phyloP scores from a whole-genome alignment of 2,329 filamentous ascomycete species.

The Apiospora saccharicola region DNA sequence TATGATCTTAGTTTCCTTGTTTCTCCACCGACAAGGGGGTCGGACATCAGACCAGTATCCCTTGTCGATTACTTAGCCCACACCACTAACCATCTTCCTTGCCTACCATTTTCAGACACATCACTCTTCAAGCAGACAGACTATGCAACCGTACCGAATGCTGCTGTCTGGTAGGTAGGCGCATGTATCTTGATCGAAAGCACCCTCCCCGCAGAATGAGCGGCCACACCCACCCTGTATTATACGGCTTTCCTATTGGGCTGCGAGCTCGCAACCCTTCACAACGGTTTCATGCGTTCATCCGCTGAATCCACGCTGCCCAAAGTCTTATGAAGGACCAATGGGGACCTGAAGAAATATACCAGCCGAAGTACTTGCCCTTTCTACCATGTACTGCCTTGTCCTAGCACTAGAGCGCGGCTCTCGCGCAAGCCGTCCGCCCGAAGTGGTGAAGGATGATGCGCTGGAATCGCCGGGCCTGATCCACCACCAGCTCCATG shows the following conservation, averaged over 20 bases:
- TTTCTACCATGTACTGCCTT: conserved; percentile 43
- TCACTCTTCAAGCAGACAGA: conserved; percentile 19
- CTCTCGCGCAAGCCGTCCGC: conserved; percentile 25
- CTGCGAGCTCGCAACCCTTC: conserved; percentile 44
- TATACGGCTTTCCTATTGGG: conserved; percentile 48
- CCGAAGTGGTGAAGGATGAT: conserved; percentile 23
- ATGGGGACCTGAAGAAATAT: conserved; percentile 47
- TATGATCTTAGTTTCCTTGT: conserved; percentile 26
- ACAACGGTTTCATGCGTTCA: conserved; percentile 60
- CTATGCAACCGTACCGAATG: background rate
- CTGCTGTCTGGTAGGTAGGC: background rate
- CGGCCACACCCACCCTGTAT: conserved; percentile 41
- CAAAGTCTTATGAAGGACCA: conserved; percentile 54
- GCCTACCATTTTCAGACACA: conserved; percentile 23
- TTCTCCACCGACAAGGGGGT: conserved; percentile 21
- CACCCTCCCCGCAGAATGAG: conserved; percentile 41
- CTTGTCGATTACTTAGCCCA: conserved; percentile 21
- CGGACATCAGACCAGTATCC: conserved; percentile 13
- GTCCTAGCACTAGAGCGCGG: conserved; percentile 36
- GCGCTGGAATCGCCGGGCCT: conserved; percentile 25
- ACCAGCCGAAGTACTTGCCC: conserved; percentile 50
- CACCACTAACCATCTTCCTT: conserved; percentile 23
- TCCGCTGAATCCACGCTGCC: conserved; percentile 54
- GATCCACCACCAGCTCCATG: conserved; percentile 14
- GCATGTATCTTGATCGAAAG: conserved; percentile 19